A percentile compares a stretch with the other conserved stretches of the same genome.
Conservation (phyloP, 768 basidiomycete species). For the Lactarius sanguifluus region DNA sequence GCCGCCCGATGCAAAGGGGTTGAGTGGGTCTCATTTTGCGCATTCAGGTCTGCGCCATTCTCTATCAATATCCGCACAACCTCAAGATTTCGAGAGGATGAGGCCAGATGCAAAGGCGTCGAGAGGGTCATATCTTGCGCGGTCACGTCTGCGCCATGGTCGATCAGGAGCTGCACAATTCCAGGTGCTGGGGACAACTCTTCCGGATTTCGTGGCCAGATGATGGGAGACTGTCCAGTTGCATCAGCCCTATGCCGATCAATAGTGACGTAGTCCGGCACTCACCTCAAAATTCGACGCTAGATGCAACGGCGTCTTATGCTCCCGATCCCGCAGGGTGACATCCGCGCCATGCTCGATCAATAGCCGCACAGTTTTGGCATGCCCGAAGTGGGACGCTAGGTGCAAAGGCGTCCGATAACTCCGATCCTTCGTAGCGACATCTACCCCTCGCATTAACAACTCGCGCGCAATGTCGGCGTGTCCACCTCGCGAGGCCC, state of each 20-base stretch:
- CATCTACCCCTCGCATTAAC: neutral
- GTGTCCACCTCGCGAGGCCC: neutral
- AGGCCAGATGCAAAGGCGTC: neutral
- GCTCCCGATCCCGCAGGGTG: no score
- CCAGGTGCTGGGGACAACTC: no score
- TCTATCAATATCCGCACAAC: neutral
- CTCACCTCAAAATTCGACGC: no score
- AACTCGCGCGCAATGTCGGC: neutral
- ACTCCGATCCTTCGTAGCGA: no score
- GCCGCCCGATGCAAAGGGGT: neutral
- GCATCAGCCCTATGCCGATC: no score
- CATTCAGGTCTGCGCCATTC: neutral
- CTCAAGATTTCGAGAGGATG: neutral
- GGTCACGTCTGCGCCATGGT: neutral
- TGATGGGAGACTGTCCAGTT: no score
- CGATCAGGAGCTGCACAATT: neutral
- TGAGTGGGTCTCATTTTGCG: neutral
- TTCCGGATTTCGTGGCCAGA: no score
- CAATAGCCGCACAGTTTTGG: neutral
- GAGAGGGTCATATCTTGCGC: neutral
- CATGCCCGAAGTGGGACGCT: neutral
- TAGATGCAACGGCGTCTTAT: no score
- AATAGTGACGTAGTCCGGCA: no score
- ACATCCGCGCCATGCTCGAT: no score
- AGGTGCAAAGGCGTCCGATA: neutral